Percentiles rank a stretch among this genome's conserved stretches.
phyloP scores from a whole-genome alignment of 768 basidiomycete species.

The Rhodosporidiobolus sp. region DNA sequence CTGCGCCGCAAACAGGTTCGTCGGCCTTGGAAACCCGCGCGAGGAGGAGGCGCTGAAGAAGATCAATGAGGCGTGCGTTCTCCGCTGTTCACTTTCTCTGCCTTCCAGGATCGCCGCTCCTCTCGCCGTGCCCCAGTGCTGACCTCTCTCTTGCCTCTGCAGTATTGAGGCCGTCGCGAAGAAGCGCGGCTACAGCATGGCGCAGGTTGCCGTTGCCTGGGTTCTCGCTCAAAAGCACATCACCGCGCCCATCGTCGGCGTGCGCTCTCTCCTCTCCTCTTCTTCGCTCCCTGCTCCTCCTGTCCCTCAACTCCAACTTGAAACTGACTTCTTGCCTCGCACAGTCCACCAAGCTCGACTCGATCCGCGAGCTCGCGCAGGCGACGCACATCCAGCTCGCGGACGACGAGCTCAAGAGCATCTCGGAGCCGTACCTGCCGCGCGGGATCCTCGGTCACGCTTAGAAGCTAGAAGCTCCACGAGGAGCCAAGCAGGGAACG shows the following conservation, averaged over 20 bases:
- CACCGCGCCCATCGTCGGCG: constrained; percentile 40
- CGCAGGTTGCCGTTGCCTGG: constrained; percentile 53
- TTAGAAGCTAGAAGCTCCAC: neutral
- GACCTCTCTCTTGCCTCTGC: neutral
- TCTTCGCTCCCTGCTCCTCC: neutral
- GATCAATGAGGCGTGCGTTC: constrained; percentile 29
- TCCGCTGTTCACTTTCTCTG: neutral
- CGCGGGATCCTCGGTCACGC: constrained; percentile 55
- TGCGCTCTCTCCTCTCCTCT: neutral
- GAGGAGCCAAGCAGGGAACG: neutral
- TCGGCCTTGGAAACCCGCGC: constrained; percentile 25
- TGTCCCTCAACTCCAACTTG: too few species aligned
- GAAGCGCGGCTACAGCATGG: constrained; percentile 58
- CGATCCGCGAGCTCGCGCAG: constrained; percentile 47
- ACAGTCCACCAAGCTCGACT: constrained; percentile 36
- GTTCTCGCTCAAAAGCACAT: constrained; percentile 34
- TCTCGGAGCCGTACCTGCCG: constrained; percentile 59
- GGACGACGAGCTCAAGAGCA: constrained; percentile 59
- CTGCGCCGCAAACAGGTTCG: constrained; percentile 1
- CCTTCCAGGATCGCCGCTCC: too few species aligned
- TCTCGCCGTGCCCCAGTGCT: too few species aligned
- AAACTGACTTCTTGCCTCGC: neutral
- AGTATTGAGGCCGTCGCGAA: constrained; percentile 61
- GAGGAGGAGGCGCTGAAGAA: constrained; percentile 20
- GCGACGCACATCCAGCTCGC: constrained; percentile 57